Base-by-base conservation (phyloP, 2,329 filamentous ascomycete species). In the Cladobotryum protrusum region DNA sequence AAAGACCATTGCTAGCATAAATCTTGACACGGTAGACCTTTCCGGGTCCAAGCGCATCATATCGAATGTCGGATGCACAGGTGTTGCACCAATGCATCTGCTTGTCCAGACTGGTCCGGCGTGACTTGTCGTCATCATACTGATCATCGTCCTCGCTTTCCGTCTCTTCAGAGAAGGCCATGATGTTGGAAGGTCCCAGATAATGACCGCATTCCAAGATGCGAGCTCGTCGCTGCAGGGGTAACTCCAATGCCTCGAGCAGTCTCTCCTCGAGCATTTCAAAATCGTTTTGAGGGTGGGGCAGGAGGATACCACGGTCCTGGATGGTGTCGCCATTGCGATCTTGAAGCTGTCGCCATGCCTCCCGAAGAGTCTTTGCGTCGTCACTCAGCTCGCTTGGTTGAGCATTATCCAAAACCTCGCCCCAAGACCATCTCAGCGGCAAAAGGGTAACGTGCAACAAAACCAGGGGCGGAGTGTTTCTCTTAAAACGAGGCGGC, bases 1-100 rank as follows among this genome's bases (percentile, higher is more conserved):
- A 95, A 43, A 97, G 72, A 0, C 93, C 93, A 66, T 97, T 99
- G 47, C 90, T 92, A 1, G 93, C 93, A 62, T 92, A 99, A 1
- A 97, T 85, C 63, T 90, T 93, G 65, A 97, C 78, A 29, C 83
- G 79, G 74, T 89, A 93, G 44, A 83, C 74, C 59, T 78, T 80
- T 50, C 73, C 68, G 4, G 70, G 62, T 1, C 77, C 78, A 3
- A 78, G 75, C 37, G 73, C 68, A 56, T 81, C 78, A 56, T 70
- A 79, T 37, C 67, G 69, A 53, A 81, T 82, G 46, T 81, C 78
- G 33, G 68, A 69, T n/a, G 67, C 69, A 61, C 79, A 83, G 0
- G 75, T 78, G 18, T 59, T 65, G 59, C 79, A 83, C 79, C 79
- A 83, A 55, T 81, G 78, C 0, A 65, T 71, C 56, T 70, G 69